phyloP scores from a whole-genome alignment of 2,329 filamentous ascomycete species.

The Pseudofabraea citricarpa region DNA sequence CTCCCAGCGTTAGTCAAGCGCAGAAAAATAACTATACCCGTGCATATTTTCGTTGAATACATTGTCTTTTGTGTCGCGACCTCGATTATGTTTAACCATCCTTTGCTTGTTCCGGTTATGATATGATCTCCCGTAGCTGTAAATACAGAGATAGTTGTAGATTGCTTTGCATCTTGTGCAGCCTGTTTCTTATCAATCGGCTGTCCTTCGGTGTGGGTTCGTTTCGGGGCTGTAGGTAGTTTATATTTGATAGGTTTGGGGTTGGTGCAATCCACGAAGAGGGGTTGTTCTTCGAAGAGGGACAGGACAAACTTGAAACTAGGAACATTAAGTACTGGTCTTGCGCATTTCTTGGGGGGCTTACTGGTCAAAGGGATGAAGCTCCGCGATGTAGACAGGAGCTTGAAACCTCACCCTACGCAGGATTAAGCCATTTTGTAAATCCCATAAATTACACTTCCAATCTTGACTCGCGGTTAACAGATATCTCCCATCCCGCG shows the following conservation, averaged over 20 bases:
- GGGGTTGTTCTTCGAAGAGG: slow-evolving; percentile 87
- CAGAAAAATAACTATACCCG: slow-evolving; percentile 82
- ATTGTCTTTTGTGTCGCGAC: slow-evolving; percentile 75
- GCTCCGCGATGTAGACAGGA: slow-evolving; percentile 90
- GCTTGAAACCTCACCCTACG: slow-evolving; percentile 88
- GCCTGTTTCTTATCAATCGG: slow-evolving; percentile 75
- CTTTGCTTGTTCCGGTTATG: slow-evolving; percentile 88
- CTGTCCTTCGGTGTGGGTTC: slow-evolving; percentile 65
- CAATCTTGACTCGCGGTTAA: slow-evolving; percentile 93
- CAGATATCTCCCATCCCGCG: slow-evolving; percentile 82
- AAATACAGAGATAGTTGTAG: slow-evolving; percentile 89
- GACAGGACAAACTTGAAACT: slow-evolving; percentile 85
- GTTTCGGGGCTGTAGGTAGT: slow-evolving; percentile 77
- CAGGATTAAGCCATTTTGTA: slow-evolving; percentile 64
- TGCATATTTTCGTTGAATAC: slow-evolving; percentile 84
- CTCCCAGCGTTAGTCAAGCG: slow-evolving; percentile 80
- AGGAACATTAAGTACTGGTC: too few species aligned
- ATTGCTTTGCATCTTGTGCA: slow-evolving; percentile 89
- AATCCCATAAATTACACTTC: slow-evolving; percentile 94
- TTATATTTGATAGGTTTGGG: slow-evolving; percentile 68
- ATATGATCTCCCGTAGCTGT: slow-evolving; percentile 83
- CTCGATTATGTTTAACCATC: slow-evolving; percentile 93
- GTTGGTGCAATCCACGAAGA: slow-evolving; percentile 76
- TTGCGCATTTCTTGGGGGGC: too few species aligned
- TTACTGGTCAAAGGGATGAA: slow-evolving; percentile 87